These are phyloP conservation scores for Fragaria vesca DNA, from an alignment of 306 rosid species.

Conservation along the genomic window DNA sequence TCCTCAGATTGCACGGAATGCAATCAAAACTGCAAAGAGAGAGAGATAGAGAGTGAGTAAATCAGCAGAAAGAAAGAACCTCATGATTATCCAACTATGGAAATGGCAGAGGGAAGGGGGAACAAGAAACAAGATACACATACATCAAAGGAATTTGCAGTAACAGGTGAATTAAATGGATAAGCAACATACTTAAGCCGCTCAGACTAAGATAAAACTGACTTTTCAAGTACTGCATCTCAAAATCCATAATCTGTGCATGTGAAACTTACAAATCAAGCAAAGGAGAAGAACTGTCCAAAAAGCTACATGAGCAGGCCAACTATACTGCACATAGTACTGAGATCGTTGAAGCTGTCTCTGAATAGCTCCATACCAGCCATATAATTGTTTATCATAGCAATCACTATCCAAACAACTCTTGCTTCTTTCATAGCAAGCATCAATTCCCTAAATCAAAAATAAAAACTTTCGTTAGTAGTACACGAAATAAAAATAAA, in stretches of 20 bases:
- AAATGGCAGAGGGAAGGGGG: background rate
- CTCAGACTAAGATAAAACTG: background rate
- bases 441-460: slow-evolving; percentile 43
- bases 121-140: background rate
- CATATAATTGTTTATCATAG: slow-evolving; percentile 74
- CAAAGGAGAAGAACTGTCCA: slow-evolving; percentile 64
- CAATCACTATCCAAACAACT: slow-evolving; percentile 61
- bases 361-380: slow-evolving; percentile 88
- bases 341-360: slow-evolving; percentile 90
- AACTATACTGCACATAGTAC: slow-evolving; percentile 80
- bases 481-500: background rate
- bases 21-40: slow-evolving; percentile 64
- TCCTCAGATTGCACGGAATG: slow-evolving; percentile 50
- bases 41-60: slow-evolving; percentile 5
- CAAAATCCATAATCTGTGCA: background rate
- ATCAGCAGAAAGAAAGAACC: slow-evolving; percentile 12
- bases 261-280: slow-evolving; percentile 62
- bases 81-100: background rate
- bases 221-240: background rate
- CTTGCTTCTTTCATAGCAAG: slow-evolving; percentile 61
- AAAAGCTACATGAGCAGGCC: slow-evolving; percentile 56
- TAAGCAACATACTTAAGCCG: background rate
- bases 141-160: background rate
- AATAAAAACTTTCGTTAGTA: slow-evolving; percentile 14
- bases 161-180: background rate